Evolutionary conservation across 352 stramenopile genomes (phyloP).

Genomic region (Phytophthora crassamura): DNA sequence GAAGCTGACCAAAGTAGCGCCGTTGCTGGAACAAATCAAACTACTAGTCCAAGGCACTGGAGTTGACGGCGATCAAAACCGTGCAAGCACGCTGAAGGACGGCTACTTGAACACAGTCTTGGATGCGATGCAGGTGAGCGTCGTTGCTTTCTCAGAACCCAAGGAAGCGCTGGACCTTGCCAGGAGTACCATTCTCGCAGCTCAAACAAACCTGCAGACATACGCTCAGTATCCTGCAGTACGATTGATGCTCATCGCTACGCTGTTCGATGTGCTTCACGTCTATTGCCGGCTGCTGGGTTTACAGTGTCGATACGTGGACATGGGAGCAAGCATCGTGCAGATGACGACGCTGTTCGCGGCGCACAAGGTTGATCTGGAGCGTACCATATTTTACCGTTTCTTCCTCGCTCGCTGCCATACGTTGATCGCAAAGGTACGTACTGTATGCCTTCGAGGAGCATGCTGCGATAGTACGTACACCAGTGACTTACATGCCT

Average conservation of each 20-base stretch:
- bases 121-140: slow-evolving; percentile 50
- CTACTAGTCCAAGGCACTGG: slow-evolving; percentile 17
- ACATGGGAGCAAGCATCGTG: slow-evolving; percentile 64
- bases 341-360: slow-evolving; percentile 70
- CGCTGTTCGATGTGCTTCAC: slow-evolving; percentile 76
- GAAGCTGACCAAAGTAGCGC: slow-evolving; percentile 47
- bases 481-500: background rate
- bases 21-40: slow-evolving; percentile 55
- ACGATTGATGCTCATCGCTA: slow-evolving; percentile 56
- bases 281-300: slow-evolving; percentile 63
- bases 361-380: slow-evolving; percentile 51
- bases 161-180: slow-evolving; percentile 55
- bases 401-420: slow-evolving; percentile 68
- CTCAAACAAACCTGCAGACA: slow-evolving; percentile 58
- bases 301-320: slow-evolving; percentile 69
- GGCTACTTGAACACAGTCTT: slow-evolving; percentile 64
- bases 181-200: slow-evolving; percentile 54
- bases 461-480: background rate
- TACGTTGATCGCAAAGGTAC: slow-evolving; percentile 72
- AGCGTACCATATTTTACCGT: slow-evolving; percentile 51
- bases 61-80: slow-evolving; percentile 15
- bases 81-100: slow-evolving; percentile 29
- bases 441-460: background rate
- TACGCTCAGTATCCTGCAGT: slow-evolving; percentile 45
- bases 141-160: slow-evolving; percentile 50